Evolutionary conservation across 164 flowering plant species (phyloP), one percentile per base, ranked within the genome.

Genomic region (Aristolochia contorta): DNA sequence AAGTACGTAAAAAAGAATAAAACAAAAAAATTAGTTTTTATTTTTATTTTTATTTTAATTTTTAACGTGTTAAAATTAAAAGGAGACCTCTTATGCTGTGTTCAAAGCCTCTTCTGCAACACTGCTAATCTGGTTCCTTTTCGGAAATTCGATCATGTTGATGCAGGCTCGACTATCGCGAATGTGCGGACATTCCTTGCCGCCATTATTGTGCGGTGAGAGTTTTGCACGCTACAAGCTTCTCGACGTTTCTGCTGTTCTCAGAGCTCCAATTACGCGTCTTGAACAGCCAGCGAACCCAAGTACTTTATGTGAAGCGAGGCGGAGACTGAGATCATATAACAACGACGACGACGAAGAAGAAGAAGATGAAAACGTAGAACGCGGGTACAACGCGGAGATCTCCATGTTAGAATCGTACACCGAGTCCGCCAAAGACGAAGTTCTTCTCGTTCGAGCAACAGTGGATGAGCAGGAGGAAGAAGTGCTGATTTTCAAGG

Each of bases 401-500:
- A 75, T 90, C 8, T 79, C 75, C 0, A 54, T 78, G 80, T 48
- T 87, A 37, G 97, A 90, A 61, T 49, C 73, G 0, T 87, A 90
- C 53, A 82, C 72, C 43, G 80, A 85, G 51, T 69, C 74, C 43
- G 68, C 64, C 0, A 74, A 69, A 66, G 73, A 72, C 48, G 97
- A 84, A 63, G 89, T 79, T 4, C 86, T 90, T 65, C 56, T 89
- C 16, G 95, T 90, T 1, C 74, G 66, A 16, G 89, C 89, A 2
- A 18, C 69, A 50, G 80, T 90, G 23, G 87, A 87, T 66, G 82
- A 65, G 0, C 71, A 81, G 48, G 81, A 84, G 64, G 90, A 74
- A 9, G 76, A 87, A 71, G 78, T 90, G 25, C 75, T 87, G 19
- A 72, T 85, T 64, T 87, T 84, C 65, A 85, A 82, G 94, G 96